Conservation (phyloP, 352 stramenopile species). For the Pythium rishiriense region DNA sequence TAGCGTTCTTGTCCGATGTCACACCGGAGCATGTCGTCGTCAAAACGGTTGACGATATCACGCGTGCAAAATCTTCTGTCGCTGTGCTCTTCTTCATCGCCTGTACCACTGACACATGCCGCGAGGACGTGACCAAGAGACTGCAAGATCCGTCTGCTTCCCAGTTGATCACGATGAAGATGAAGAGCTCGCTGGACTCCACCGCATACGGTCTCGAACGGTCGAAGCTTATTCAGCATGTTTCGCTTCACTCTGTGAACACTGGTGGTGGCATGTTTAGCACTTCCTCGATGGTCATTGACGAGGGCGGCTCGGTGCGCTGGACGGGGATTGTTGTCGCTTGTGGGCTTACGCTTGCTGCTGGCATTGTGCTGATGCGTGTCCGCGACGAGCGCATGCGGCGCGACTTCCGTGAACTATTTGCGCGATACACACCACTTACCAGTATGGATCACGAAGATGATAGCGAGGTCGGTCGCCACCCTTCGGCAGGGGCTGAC, state of each 20-base stretch:
- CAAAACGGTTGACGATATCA: constrained; percentile 17
- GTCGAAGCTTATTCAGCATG: constrained; percentile 25
- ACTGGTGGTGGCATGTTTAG: neutral
- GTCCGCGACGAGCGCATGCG: constrained; percentile 33
- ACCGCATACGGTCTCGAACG: constrained; percentile 18
- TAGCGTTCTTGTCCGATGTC: constrained; percentile 16
- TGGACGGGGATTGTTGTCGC: constrained; percentile 8
- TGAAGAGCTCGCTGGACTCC: constrained; percentile 24
- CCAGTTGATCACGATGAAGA: constrained; percentile 26
- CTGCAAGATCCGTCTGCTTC: constrained; percentile 23
- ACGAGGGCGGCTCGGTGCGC: constrained; percentile 1
- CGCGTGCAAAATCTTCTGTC: neutral
- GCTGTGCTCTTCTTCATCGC: constrained; percentile 25
- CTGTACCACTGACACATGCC: constrained; percentile 21
- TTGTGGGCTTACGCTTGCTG: constrained; percentile 17
- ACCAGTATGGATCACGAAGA: constrained; percentile 32
- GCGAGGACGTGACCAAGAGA: constrained; percentile 2
- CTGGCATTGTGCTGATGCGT: constrained; percentile 22
- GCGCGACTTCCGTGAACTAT: constrained; percentile 34
- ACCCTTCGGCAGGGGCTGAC: constrained; percentile 5
- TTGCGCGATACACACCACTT: constrained; percentile 34
- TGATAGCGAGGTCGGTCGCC: constrained; percentile 17
- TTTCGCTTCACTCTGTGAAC: constrained; percentile 22
- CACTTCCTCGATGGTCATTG: neutral
- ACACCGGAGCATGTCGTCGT: constrained; percentile 16